Conservation (phyloP, 192 early-diverging fungal genomes). For the Umbelopsis sp. region DNA sequence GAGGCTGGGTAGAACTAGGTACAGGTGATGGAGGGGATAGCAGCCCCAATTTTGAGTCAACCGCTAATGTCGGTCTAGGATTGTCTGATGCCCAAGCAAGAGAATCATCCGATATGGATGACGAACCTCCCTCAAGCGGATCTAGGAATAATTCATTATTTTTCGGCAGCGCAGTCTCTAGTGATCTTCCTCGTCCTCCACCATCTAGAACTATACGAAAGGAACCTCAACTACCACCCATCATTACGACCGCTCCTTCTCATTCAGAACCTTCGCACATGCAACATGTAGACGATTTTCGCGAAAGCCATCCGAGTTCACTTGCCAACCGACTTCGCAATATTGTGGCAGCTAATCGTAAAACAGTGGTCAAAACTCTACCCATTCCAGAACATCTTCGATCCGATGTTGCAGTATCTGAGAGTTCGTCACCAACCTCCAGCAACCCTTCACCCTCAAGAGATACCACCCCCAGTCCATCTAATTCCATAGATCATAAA, state of each 20-base stretch:
- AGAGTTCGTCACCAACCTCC: background rate
- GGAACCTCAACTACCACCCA: background rate
- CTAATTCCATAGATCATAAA: slow-evolving; percentile 13
- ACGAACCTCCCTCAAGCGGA: slow-evolving; percentile 3
- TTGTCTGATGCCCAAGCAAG: background rate
- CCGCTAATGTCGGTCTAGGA: slow-evolving; percentile 1
- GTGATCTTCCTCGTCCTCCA: slow-evolving; percentile 4
- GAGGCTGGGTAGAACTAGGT: background rate
- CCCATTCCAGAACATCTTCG: slow-evolving; percentile 11
- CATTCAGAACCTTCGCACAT: background rate
- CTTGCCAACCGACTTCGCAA: background rate
- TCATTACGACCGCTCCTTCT: background rate
- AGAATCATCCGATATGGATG: slow-evolving; percentile 18
- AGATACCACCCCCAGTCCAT: background rate
- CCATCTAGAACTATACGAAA: background rate
- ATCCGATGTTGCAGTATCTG: background rate
- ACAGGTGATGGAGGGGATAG: background rate
- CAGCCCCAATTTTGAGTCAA: background rate
- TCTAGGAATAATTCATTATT: slow-evolving; percentile 11
- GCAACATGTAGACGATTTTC: background rate
- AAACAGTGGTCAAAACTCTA: background rate
- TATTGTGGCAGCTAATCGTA: slow-evolving; percentile 9
- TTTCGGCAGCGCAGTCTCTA: background rate
- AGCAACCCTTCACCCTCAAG: background rate
- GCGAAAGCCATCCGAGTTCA: slow-evolving; percentile 2